phyloP scores from a whole-genome alignment of 208 protist species.

The Trypanosoma scelopori region DNA sequence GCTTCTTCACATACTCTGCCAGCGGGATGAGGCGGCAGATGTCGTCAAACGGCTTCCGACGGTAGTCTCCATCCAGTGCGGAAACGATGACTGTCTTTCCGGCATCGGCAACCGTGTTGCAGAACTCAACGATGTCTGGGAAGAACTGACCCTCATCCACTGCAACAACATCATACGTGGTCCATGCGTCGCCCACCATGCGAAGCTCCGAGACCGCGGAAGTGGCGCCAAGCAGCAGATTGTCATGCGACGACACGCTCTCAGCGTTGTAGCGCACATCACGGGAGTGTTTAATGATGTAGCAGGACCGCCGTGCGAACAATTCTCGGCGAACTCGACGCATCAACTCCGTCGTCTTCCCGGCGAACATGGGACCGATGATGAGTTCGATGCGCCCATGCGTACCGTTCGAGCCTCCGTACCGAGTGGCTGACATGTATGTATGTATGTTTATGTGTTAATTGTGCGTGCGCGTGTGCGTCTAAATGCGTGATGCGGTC shows the following conservation, averaged over 20 bases:
- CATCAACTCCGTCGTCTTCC: slow-evolving; percentile 95
- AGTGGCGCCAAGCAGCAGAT: slow-evolving; percentile 56
- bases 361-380: slow-evolving; percentile 95
- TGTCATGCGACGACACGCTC: slow-evolving; percentile 84
- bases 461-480: too few species aligned
- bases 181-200: slow-evolving; percentile 57
- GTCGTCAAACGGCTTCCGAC: slow-evolving; percentile 83
- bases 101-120: slow-evolving; percentile 69
- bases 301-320: slow-evolving; percentile 69
- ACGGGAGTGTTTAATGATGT: slow-evolving; percentile 92
- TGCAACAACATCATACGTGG: slow-evolving; percentile 88
- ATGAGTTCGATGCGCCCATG: slow-evolving; percentile 89
- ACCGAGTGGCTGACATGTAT: background rate
- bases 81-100: slow-evolving; percentile 95
- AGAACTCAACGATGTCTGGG: slow-evolving; percentile 90
- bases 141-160: slow-evolving; percentile 96
- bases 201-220: slow-evolving; percentile 55
- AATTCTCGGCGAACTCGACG: slow-evolving; percentile 84
- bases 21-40: slow-evolving; percentile 88
- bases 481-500: background rate
- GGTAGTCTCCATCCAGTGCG: slow-evolving; percentile 94
- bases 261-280: slow-evolving; percentile 88
- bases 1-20: slow-evolving; percentile 89
- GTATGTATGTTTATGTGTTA: background rate
- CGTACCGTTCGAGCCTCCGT: background rate